Base-by-base conservation (phyloP, 2,329 filamentous ascomycete species). In the Dactylonectria macrodidyma region DNA sequence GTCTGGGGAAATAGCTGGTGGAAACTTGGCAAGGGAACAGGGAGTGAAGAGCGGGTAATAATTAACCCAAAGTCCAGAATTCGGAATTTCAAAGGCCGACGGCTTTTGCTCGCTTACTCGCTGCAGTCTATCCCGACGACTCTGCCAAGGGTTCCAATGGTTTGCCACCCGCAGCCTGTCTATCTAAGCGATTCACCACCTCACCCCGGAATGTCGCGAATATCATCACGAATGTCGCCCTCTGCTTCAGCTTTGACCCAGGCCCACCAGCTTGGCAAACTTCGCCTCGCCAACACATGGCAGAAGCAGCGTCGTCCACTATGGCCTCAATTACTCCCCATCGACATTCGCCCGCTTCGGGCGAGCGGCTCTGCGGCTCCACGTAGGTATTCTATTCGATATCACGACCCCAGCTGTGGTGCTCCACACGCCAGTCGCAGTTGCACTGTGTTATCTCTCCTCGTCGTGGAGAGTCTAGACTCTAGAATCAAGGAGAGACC, bases 281-380 rank as follows among this genome's bases (percentile, higher is more conserved):
- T 9, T 34, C 36, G 19, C 44, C 14, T 34, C 36, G 19, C 44
- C 44, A n/a, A 30, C 33, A 59, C 48, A 59, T 57, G 62, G 48
- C 50, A 52, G 22, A 14, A 62, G 41, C 52, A 48, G 41, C 52
- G 41, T 46, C 51, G 64, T 51, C 36, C 55, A 44, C 61, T 41
- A 69, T 44, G n/a, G 26, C 26, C 7, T 30, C 26, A 30, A 4
- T 30, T 7, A 30, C 26, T 30, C 26, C 26, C 63, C 54, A 62
- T 68, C 70, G 73, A 71, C 60, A 75, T 68, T 69, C 62, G 64
- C 41, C 51, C 38, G 59, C 63, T 64, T 75, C 73, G 73, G 73
- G 24, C 66, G 68, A 75, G 70, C 66, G 73, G 73, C 71, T 71
- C 63, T 74, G 73, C 66, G 62, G 60, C 63, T 59, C 69, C 64